Percentiles rank a stretch among this genome's conserved stretches.
phyloP scores from a whole-genome alignment of 2,329 filamentous ascomycete genomes.

The Ilyonectria destructans region DNA sequence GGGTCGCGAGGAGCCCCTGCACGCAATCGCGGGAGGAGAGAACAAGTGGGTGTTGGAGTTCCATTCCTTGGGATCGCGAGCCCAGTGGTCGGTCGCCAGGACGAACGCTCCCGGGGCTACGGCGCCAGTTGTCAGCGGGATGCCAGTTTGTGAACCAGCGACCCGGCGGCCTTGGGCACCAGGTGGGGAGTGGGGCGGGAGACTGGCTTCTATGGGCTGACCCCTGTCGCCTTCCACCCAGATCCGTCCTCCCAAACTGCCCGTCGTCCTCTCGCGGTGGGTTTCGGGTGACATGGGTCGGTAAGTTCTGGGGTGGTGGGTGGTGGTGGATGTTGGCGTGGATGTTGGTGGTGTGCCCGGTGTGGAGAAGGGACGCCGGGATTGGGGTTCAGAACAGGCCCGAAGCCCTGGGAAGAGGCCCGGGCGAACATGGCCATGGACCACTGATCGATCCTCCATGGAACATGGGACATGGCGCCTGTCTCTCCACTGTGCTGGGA shows the following conservation, averaged over 20 bases:
- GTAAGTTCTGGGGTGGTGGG: constrained; percentile 20
- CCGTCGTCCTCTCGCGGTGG: neutral
- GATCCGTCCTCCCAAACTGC: constrained; percentile 19
- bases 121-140: constrained; percentile 25
- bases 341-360: constrained; percentile 20
- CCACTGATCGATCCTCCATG: constrained; percentile 22
- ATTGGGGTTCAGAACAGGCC: constrained; percentile 20
- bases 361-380: constrained; percentile 25
- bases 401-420: constrained; percentile 19
- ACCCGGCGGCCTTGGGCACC: constrained; percentile 18
- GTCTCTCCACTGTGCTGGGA: constrained; percentile 24
- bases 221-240: constrained; percentile 23
- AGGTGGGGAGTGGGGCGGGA: constrained; percentile 18
- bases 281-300: constrained; percentile 1
- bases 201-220: neutral
- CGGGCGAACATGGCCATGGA: constrained; percentile 20
- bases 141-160: constrained; percentile 18
- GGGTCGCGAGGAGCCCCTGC: constrained; percentile 16
- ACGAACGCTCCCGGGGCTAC: constrained; percentile 36
- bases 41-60: constrained; percentile 25
- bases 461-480: constrained; percentile 28
- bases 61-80: constrained; percentile 22
- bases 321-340: constrained; percentile 19
- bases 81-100: constrained; percentile 11
- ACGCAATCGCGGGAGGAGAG: constrained; percentile 20